Evolutionary conservation across 2,329 filamentous ascomycete genomes (phyloP).

Genomic region (Fusarium sp.): DNA sequence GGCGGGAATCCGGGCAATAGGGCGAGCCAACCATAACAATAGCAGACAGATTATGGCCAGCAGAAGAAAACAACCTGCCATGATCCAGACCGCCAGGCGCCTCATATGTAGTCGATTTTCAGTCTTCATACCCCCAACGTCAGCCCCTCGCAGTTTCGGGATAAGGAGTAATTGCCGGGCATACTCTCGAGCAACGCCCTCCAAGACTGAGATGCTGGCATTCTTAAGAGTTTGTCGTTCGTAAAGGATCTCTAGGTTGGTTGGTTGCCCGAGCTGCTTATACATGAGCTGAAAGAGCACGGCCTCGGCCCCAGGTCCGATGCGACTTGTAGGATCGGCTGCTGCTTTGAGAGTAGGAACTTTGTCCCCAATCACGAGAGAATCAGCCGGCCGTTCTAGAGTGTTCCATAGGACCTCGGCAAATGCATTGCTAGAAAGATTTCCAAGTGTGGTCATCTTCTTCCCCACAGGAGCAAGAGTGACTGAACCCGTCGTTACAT

Average conservation of each 20-base stretch:
- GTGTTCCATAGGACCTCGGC: background rate
- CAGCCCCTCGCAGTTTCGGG: background rate
- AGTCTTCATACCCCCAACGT: background rate
- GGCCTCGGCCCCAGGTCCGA: background rate
- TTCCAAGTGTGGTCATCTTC: background rate
- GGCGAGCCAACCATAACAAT: background rate
- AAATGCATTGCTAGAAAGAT: background rate
- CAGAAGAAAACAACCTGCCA: background rate
- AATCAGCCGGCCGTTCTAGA: background rate
- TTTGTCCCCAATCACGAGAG: background rate
- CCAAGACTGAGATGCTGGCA: background rate
- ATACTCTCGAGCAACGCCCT: background rate
- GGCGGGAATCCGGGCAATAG: background rate
- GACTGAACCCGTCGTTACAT: background rate
- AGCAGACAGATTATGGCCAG: background rate
- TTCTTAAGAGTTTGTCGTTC: background rate
- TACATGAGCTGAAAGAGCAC: background rate
- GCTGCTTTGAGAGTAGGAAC: background rate
- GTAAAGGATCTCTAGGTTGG: background rate
- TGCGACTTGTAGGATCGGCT: background rate
- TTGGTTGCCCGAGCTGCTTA: background rate
- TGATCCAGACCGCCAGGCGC: background rate
- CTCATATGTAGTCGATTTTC: background rate
- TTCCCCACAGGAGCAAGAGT: background rate
- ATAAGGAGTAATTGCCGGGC: background rate